These are phyloP conservation scores for Graphilbum sp. DNA, from an alignment of 2,329 filamentous ascomycete genomes.

Conservation along the genomic window DNA sequence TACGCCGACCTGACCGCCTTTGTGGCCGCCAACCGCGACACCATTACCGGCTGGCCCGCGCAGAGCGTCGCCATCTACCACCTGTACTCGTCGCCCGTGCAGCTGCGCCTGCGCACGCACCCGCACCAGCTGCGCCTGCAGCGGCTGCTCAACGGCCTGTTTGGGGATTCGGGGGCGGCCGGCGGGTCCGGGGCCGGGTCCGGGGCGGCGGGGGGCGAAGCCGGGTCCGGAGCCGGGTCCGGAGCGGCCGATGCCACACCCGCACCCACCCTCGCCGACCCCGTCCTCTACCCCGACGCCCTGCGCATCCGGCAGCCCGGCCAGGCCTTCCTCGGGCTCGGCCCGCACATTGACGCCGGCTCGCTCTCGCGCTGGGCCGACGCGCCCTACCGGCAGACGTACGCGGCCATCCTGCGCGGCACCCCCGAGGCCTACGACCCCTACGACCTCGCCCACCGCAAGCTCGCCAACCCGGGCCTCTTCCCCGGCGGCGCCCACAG, in stretches of 20 bases:
- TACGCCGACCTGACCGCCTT: neutral
- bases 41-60: conserved; percentile 18
- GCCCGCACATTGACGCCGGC: conserved; percentile 27
- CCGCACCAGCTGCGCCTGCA: conserved; percentile 20
- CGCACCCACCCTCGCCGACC: conserved; percentile 15
- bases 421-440: conserved; percentile 19
- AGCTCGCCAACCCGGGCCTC: conserved; percentile 17
- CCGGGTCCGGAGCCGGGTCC: no score
- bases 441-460: conserved; percentile 20
- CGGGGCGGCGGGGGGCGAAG: no score
- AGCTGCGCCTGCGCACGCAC: conserved; percentile 20
- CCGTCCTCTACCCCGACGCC: conserved; percentile 22
- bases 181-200: no score
- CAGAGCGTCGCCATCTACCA: conserved; percentile 21
- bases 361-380: conserved; percentile 26
- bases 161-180: no score
- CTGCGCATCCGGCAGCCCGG: conserved; percentile 21
- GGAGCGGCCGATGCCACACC: neutral
- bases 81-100: conserved; percentile 21
- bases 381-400: conserved; percentile 19
- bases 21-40: conserved; percentile 13
- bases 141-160: conserved; percentile 20
- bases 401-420: conserved; percentile 20
- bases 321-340: conserved; percentile 21
- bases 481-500: conserved; percentile 21